phyloP scores from a whole-genome alignment of 2,329 filamentous ascomycete genomes.

The Polychaeton citri region DNA sequence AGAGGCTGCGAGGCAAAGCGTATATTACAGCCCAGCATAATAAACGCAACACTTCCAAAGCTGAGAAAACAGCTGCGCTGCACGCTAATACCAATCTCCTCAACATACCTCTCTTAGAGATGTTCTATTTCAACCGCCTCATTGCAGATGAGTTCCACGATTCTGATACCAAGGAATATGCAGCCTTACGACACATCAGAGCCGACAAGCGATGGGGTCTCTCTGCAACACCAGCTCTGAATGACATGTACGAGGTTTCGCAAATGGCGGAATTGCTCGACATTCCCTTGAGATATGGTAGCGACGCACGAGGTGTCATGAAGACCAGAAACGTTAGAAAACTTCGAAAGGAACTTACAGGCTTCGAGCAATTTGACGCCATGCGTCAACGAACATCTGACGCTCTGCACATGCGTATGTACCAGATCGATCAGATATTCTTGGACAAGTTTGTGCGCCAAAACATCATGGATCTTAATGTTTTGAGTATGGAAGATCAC shows the following conservation, averaged over 20 bases:
- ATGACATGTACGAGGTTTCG: constrained; percentile 46
- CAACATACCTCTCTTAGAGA: constrained; percentile 34
- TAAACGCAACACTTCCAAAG: background rate
- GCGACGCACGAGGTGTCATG: constrained; percentile 31
- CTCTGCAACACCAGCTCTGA: constrained; percentile 48
- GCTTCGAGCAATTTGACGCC: constrained; percentile 43
- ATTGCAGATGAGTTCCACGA: constrained; percentile 55
- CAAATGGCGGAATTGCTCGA: constrained; percentile 44
- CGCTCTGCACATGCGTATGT: constrained; percentile 39
- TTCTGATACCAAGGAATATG: constrained; percentile 28
- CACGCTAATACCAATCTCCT: background rate
- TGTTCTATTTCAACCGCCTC: constrained; percentile 47
- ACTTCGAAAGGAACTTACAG: constrained; percentile 30
- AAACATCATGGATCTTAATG: constrained; percentile 21
- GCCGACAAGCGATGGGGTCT: constrained; percentile 47
- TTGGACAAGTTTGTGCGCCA: constrained; percentile 39
- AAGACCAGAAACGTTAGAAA: constrained; percentile 33
- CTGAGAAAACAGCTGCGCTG: background rate
- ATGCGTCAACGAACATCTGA: constrained; percentile 37
- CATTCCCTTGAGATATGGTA: constrained; percentile 41
- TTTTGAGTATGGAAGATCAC: constrained; percentile 32
- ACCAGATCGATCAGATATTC: constrained; percentile 41
- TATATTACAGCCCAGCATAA: constrained; percentile 13
- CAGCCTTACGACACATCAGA: constrained; percentile 32
- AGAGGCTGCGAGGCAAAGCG: constrained; percentile 21